A percentile compares a stretch with the other conserved stretches of the same genome.
These are phyloP conservation scores for Solanum medicagineum DNA, from an alignment of 257 asterid species.

Conservation along the genomic window DNA sequence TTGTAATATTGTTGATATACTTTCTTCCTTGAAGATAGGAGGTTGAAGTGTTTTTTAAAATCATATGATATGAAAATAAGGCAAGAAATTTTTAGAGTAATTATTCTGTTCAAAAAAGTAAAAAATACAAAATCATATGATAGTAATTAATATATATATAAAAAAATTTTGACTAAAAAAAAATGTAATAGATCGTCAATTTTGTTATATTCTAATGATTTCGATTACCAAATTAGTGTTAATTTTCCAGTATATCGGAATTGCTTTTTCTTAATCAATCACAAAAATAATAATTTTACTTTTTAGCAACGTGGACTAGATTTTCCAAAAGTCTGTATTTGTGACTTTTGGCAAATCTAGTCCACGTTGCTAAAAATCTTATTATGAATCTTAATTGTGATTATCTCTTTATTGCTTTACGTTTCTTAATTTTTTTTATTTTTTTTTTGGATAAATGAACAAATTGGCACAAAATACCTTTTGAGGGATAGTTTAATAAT, in stretches of 20 bases:
- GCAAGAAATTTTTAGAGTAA: background rate
- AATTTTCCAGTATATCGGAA: background rate
- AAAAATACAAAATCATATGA: background rate
- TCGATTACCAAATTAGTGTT: background rate
- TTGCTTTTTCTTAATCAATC: background rate
- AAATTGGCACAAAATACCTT: too few species aligned
- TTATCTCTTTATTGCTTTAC: background rate
- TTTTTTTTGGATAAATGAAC: too few species aligned
- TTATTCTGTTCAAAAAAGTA: too few species aligned
- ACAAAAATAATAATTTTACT: background rate
- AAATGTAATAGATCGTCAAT: background rate
- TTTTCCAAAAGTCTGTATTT: too few species aligned
- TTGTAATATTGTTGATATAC: background rate
- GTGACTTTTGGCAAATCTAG: background rate
- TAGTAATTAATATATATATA: too few species aligned
- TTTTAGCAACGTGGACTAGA: too few species aligned
- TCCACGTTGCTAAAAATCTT: background rate
- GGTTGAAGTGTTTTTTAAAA: background rate
- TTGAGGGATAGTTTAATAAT: too few species aligned
- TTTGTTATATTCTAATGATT: background rate
- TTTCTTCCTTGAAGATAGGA: background rate
- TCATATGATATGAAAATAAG: background rate
- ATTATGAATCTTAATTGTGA: background rate
- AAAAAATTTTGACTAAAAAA: background rate
- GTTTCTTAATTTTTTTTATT: background rate